Conservation (phyloP, 176 grass and related monocot genomes). For the Oryza coarctata region DNA sequence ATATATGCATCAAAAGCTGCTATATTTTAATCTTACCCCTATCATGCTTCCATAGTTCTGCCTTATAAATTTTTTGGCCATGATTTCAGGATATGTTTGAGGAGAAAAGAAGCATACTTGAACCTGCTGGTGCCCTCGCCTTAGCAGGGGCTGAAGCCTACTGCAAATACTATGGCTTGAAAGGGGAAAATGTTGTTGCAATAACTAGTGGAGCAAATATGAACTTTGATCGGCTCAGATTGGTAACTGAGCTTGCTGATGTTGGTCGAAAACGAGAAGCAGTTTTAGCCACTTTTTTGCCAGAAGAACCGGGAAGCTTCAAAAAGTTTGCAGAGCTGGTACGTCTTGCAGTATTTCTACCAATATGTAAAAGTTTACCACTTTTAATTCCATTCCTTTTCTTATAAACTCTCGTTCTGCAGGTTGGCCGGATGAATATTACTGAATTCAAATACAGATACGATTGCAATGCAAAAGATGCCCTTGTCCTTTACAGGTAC, state of each 20-base stretch:
- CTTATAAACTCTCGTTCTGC: constrained; percentile 20
- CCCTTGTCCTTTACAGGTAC: constrained; percentile 95
- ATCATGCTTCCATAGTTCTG: not conserved
- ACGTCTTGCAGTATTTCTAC: constrained; percentile 28
- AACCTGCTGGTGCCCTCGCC: constrained; percentile 90
- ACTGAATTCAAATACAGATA: constrained; percentile 99
- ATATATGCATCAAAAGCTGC: not conserved
- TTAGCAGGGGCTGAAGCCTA: constrained; percentile 94
- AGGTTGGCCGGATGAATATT: constrained; percentile 97
- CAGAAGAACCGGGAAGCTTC: constrained; percentile 85
- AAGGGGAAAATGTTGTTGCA: constrained; percentile 86
- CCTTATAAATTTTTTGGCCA: constrained; percentile 7
- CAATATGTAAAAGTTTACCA: constrained; percentile 4
- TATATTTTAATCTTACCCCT: constrained; percentile 6
- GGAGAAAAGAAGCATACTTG: constrained; percentile 98
- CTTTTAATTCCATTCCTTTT: constrained; percentile 15
- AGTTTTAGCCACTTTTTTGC: constrained; percentile 79
- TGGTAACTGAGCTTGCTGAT: constrained; percentile 96
- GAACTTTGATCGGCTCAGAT: constrained; percentile 92
- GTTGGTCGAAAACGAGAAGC: constrained; percentile 91
- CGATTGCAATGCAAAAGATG: constrained; percentile 68
- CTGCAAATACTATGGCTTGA: constrained; percentile 86
- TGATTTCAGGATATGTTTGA: constrained; percentile 94
- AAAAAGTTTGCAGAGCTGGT: constrained; percentile 84
- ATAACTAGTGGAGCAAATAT: constrained; percentile 98